Conservation (phyloP, 257 asterid species). For the Mentha longifolia region DNA sequence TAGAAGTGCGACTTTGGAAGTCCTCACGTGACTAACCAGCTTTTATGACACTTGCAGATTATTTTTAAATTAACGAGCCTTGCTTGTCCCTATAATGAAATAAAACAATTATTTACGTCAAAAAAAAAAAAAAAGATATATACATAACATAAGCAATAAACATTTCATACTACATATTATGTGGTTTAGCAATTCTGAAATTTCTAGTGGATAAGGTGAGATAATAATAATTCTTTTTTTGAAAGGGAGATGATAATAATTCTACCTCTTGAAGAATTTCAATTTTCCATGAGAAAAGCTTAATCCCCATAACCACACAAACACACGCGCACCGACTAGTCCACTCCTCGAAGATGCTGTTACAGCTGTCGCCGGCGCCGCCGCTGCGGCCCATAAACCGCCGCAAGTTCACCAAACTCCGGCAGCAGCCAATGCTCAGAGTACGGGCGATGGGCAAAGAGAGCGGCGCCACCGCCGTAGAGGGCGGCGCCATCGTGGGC, state of each 20-base stretch:
- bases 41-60: not conserved
- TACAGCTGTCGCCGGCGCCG: constrained; percentile 33
- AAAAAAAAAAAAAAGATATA: too few species aligned
- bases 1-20: too few species aligned
- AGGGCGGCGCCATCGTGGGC: constrained; percentile 51
- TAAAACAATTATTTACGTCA: not conserved
- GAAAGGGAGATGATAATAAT: too few species aligned
- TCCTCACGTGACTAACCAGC: not conserved
- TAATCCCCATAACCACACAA: not conserved
- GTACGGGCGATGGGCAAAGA: constrained; percentile 61
- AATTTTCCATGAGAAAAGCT: not conserved
- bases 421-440: constrained; percentile 32
- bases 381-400: constrained; percentile 11
- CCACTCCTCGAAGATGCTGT: not conserved
- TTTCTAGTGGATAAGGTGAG: constrained; percentile 20
- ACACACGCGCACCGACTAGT: not conserved
- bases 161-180: not conserved
- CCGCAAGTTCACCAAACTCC: constrained; percentile 33
- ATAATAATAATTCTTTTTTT: too few species aligned
- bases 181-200: not conserved
- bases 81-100: too few species aligned
- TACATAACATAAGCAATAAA: too few species aligned
- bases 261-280: too few species aligned
- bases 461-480: constrained; percentile 39
- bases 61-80: too few species aligned